These are phyloP conservation scores for Globisporangium cederbergense DNA, from an alignment of 352 stramenopile genomes.

Conservation along the genomic window DNA sequence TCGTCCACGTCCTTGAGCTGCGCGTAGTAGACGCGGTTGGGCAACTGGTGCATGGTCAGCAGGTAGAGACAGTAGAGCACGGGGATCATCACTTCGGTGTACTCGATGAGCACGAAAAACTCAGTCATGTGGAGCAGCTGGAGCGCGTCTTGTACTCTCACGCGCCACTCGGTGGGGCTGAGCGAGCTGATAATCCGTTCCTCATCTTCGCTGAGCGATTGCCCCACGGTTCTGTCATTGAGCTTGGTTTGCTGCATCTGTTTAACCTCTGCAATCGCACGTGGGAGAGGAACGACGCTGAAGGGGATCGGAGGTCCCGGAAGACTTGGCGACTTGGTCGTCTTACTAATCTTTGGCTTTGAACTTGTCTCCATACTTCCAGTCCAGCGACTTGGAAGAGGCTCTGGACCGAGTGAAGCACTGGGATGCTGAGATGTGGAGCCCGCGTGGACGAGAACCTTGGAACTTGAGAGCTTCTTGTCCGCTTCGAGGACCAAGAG, in stretches of 20 bases:
- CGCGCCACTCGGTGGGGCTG: neutral
- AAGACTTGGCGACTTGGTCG: neutral
- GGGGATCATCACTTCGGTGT: slow-evolving; percentile 18
- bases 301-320: neutral
- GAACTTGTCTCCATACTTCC: neutral
- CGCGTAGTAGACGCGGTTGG: slow-evolving; percentile 8
- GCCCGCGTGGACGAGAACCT: neutral
- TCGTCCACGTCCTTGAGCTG: neutral
- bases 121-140: slow-evolving; percentile 14
- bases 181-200: neutral
- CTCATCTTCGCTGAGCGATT: slow-evolving; percentile 1
- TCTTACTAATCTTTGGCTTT: neutral
- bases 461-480: neutral
- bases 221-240: neutral
- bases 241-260: neutral
- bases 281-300: neutral
- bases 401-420: too few relatives aligned
- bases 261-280: neutral
- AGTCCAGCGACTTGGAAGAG: neutral
- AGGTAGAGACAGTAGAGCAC: slow-evolving; percentile 13
- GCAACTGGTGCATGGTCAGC: slow-evolving; percentile 2
- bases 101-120: slow-evolving; percentile 18
- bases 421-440: neutral
- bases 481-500: neutral
- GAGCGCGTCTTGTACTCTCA: neutral